Evolutionary conservation across 805 yeast genomes (phyloP).

Genomic region (Candida morakotiae): DNA sequence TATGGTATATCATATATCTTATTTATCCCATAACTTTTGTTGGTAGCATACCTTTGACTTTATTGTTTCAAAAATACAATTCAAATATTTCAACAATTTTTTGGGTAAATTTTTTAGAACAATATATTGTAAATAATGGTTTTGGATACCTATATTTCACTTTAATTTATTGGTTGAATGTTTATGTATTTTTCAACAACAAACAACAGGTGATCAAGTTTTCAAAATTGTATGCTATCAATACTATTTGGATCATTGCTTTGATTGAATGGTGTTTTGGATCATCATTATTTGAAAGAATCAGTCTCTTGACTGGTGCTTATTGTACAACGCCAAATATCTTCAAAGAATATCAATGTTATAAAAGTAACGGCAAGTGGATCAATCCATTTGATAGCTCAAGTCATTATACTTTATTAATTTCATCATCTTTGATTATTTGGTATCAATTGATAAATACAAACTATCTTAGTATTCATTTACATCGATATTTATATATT

Average conservation of each 20-base stretch:
- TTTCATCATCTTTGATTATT: conserved; percentile 39
- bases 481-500: neutral
- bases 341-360: conserved; percentile 12
- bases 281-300: conserved; percentile 26
- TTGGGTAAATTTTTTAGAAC: conserved; percentile 15
- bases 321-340: conserved; percentile 22
- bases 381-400: conserved; percentile 49
- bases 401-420: conserved; percentile 48
- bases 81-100: conserved; percentile 10
- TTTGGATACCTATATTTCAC: conserved; percentile 31
- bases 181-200: neutral
- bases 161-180: conserved; percentile 8
- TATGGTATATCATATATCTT: conserved; percentile 5
- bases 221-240: conserved; percentile 4
- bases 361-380: conserved; percentile 35
- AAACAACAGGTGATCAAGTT: neutral
- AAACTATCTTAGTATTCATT: conserved; percentile 1
- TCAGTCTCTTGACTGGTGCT: conserved; percentile 36
- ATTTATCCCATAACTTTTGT: conserved; percentile 13
- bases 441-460: conserved; percentile 6
- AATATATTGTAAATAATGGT: conserved; percentile 17
- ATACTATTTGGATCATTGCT: conserved; percentile 4
- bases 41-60: conserved; percentile 20
- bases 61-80: conserved; percentile 11
- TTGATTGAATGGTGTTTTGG: conserved; percentile 31